A percentile compares a stretch with the other conserved stretches of the same genome.
These are phyloP conservation scores for Penicillium griseofulvum DNA, from an alignment of 2,329 filamentous ascomycete genomes.

Conservation along the genomic window DNA sequence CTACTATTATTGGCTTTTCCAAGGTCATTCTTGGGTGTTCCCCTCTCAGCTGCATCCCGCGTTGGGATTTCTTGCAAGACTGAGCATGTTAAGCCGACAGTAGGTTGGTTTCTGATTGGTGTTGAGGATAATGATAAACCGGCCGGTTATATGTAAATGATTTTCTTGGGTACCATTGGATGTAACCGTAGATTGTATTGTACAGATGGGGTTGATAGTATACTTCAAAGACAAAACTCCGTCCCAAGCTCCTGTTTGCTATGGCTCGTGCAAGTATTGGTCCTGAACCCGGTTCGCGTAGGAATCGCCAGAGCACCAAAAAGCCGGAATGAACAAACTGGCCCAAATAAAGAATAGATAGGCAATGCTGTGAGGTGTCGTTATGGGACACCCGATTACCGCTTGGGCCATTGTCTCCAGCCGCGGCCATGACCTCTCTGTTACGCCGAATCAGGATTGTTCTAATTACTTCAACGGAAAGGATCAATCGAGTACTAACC, in stretches of 20 bases:
- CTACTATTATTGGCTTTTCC: not conserved
- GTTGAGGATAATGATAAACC: not conserved
- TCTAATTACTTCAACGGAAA: not conserved
- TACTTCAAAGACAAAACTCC: constrained; percentile 22
- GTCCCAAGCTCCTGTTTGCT: constrained; percentile 24
- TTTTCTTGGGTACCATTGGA: constrained; percentile 6
- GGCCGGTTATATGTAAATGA: not conserved
- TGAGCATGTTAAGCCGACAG: not conserved
- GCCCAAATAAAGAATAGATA: constrained; percentile 17
- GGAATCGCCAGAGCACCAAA: constrained; percentile 5
- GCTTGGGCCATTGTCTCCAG: constrained; percentile 71
- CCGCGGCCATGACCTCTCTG: constrained; percentile 69
- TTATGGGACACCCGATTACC: constrained; percentile 23
- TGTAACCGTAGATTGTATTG: constrained; percentile 16
- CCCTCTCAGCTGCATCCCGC: not conserved
- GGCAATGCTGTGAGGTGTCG: constrained; percentile 5
- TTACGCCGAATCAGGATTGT: constrained; percentile 35
- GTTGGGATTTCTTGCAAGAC: too few species aligned
- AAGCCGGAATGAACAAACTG: constrained; percentile 7
- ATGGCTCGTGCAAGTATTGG: constrained; percentile 21
- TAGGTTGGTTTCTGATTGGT: not conserved
- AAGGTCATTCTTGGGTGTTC: not conserved
- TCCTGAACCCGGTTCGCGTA: constrained; percentile 7
- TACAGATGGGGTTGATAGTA: constrained; percentile 20
- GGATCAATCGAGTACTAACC: constrained; percentile 52